Percentiles rank a stretch among this genome's conserved stretches.
Conservation (phyloP, 805 yeast genomes). For the Yueomyces sp. region DNA sequence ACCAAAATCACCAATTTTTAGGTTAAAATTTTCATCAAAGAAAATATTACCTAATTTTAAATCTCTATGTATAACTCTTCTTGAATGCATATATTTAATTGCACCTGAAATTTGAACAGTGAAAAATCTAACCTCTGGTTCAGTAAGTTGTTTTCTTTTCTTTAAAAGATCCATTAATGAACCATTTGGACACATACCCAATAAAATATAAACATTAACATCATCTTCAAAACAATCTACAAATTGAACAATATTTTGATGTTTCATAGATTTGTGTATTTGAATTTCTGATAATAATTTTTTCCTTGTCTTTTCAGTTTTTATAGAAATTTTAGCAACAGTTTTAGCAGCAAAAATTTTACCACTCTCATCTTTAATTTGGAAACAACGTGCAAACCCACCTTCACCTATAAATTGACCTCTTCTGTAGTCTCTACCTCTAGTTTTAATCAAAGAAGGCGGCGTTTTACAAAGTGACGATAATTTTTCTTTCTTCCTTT, state of each 20-base stretch:
- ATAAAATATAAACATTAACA: constrained; percentile 75
- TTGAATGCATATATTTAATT: constrained; percentile 75
- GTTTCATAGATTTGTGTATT: constrained; percentile 79
- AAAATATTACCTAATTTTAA: constrained; percentile 89
- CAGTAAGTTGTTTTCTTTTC: constrained; percentile 65
- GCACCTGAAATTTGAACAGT: constrained; percentile 91
- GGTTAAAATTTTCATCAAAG: constrained; percentile 82
- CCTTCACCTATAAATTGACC: constrained; percentile 92
- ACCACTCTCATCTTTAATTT: constrained; percentile 82
- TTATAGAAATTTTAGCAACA: constrained; percentile 87
- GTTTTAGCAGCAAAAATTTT: constrained; percentile 89
- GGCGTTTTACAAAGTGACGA: constrained; percentile 90
- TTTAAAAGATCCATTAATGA: constrained; percentile 83
- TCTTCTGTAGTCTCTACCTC: constrained; percentile 82
- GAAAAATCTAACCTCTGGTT: constrained; percentile 79
- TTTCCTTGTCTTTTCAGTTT: constrained; percentile 70
- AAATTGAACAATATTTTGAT: constrained; percentile 81
- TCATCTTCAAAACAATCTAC: constrained; percentile 95
- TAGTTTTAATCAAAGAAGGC: constrained; percentile 78
- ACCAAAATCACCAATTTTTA: constrained; percentile 95
- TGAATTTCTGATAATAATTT: constrained; percentile 84
- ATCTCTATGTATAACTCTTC: constrained; percentile 93
- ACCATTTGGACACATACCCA: constrained; percentile 90
- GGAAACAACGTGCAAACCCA: constrained; percentile 97
- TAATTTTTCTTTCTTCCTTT: constrained; percentile 75